Percentiles rank a stretch among this genome's conserved stretches.
These are phyloP conservation scores for Trametes cubensis DNA, from an alignment of 768 basidiomycete species.

Conservation along the genomic window DNA sequence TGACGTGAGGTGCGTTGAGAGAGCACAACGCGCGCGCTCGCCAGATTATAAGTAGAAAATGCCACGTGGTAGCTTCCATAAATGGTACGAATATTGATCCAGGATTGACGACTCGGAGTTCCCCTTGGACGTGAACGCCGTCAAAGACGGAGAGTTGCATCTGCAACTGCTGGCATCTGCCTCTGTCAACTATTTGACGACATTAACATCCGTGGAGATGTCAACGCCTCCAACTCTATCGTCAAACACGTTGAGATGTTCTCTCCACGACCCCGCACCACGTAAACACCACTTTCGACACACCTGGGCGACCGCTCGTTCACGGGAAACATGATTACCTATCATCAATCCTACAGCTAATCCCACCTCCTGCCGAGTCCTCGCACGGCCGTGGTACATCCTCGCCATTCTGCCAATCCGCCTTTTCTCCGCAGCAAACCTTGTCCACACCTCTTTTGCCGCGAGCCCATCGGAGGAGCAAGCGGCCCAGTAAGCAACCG, in stretches of 20 bases:
- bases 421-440: conserved; percentile 10
- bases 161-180: no score
- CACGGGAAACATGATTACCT: not conserved
- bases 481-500: not conserved
- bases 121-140: conserved; percentile 1
- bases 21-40: not conserved
- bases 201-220: no score
- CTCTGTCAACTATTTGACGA: no score
- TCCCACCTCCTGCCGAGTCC: not conserved
- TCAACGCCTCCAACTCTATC: no score
- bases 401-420: not conserved
- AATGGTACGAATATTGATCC: not conserved
- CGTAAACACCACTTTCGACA: no score
- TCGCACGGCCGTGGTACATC: conserved; percentile 13
- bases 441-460: conserved; percentile 3
- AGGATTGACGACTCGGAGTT: not conserved
- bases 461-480: not conserved
- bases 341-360: not conserved
- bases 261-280: no score
- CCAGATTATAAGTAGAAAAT: not conserved
- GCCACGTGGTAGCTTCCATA: conserved; percentile 4
- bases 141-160: no score
- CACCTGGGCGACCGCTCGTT: no score
- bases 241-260: no score
- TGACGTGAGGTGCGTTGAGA: conserved; percentile 29